Evolutionary conservation across 805 yeast species (phyloP).

Genomic region (Myxozyma neglecta): DNA sequence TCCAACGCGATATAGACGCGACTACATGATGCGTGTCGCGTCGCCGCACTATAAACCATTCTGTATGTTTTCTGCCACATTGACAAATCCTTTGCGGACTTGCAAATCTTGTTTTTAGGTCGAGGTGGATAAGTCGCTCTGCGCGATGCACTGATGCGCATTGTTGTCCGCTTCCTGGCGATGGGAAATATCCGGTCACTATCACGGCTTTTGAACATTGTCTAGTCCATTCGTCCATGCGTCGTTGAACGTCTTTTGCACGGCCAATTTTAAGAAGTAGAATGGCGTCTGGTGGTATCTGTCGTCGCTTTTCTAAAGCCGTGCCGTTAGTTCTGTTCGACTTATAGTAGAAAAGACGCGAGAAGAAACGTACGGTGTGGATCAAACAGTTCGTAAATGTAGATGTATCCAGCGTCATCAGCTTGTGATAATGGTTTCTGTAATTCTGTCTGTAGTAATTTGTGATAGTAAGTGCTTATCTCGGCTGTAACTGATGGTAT

Average conservation of each 20-base stretch:
- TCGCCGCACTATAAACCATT: conserved; percentile 29
- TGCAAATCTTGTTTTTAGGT: conserved; percentile 22
- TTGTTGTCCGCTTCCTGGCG: neutral
- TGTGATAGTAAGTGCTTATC: neutral
- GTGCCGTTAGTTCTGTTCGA: neutral
- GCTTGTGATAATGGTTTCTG: conserved; percentile 20
- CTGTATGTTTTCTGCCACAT: conserved; percentile 26
- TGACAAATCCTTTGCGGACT: neutral
- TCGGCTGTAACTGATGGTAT: neutral
- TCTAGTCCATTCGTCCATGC: conserved; percentile 29
- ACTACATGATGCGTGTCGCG: conserved; percentile 10
- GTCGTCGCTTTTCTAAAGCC: neutral
- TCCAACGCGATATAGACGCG: conserved; percentile 20
- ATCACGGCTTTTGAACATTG: conserved; percentile 26
- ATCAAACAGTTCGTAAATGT: conserved; percentile 21
- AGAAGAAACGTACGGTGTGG: neutral
- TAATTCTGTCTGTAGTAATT: conserved; percentile 15
- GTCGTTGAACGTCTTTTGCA: conserved; percentile 18
- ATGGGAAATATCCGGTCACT: conserved; percentile 24
- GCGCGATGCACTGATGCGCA: conserved; percentile 29
- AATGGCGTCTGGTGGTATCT: neutral
- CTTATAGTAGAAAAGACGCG: neutral
- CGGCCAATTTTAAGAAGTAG: conserved; percentile 27
- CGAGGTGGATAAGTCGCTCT: conserved; percentile 31
- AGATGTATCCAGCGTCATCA: conserved; percentile 30